These are phyloP conservation scores for Silene conica DNA, from an alignment of 148 eudicot species.

Conservation along the genomic window DNA sequence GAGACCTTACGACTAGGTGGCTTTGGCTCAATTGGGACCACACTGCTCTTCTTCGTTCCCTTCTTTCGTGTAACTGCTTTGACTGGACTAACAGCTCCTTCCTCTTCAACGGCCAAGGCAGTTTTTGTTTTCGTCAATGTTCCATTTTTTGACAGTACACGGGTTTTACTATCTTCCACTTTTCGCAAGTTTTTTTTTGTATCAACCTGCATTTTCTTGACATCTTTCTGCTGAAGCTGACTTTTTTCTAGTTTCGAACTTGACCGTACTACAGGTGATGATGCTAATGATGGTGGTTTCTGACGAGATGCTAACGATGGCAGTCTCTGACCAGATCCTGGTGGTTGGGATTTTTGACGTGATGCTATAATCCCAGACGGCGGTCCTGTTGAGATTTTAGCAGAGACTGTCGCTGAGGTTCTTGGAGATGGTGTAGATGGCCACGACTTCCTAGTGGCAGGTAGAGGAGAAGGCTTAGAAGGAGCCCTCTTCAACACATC, in stretches of 20 bases:
- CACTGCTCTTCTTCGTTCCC: slow-evolving; percentile 85
- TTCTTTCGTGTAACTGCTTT: slow-evolving; percentile 63
- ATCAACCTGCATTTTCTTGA: slow-evolving; percentile 42
- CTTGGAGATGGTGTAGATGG: slow-evolving; percentile 74
- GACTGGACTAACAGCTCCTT: slow-evolving; percentile 32
- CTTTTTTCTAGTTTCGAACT: slow-evolving; percentile 57
- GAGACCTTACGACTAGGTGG: slow-evolving; percentile 67
- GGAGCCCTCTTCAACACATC: slow-evolving; percentile 51
- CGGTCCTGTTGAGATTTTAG: slow-evolving; percentile 46
- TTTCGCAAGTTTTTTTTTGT: slow-evolving; percentile 38
- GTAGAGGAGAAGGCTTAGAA: slow-evolving; percentile 52
- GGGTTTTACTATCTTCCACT: slow-evolving; percentile 45
- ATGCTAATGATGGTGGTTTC: slow-evolving; percentile 43
- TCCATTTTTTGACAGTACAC: slow-evolving; percentile 31
- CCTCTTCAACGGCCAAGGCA: slow-evolving; percentile 39
- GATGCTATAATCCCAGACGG: slow-evolving; percentile 45
- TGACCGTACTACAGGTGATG: slow-evolving; percentile 38
- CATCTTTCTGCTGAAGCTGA: slow-evolving; percentile 40
- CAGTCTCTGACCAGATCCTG: slow-evolving; percentile 52
- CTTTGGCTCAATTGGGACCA: slow-evolving; percentile 90
- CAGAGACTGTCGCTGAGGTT: slow-evolving; percentile 46
- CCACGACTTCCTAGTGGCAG: slow-evolving; percentile 83
- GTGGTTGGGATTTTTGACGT: slow-evolving; percentile 54
- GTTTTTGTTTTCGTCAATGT: slow-evolving; percentile 47
- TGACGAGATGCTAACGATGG: slow-evolving; percentile 52